Conservation (phyloP, 805 yeast species). For the Ogataea nakhonphanomensis region DNA sequence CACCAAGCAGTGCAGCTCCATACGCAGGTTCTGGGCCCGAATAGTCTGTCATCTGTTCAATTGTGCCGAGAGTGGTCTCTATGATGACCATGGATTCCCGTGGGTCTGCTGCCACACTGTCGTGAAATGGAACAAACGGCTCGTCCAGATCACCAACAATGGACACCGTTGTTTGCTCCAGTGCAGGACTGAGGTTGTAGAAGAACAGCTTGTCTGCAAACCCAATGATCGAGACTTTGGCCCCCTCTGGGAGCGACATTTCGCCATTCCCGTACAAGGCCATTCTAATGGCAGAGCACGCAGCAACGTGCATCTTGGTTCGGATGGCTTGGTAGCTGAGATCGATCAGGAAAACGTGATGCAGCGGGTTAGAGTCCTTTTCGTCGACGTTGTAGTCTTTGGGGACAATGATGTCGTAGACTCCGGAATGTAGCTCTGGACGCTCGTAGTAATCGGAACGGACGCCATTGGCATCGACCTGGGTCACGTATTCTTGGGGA, state of each 20-base stretch:
- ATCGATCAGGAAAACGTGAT: conserved; percentile 73
- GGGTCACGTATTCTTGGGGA: conserved; percentile 63
- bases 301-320: conserved; percentile 56
- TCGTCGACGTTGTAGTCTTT: conserved; percentile 57
- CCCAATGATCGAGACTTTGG: conserved; percentile 67
- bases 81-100: conserved; percentile 59
- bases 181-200: conserved; percentile 58
- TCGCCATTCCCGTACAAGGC: conserved; percentile 39
- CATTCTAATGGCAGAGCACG: conserved; percentile 67
- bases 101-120: conserved; percentile 81
- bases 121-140: conserved; percentile 75
- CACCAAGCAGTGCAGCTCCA: conserved; percentile 75
- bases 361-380: conserved; percentile 43
- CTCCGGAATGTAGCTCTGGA: conserved; percentile 79
- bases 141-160: conserved; percentile 70
- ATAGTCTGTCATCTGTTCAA: conserved; percentile 47
- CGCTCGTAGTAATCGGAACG: conserved; percentile 60
- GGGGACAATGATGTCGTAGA: conserved; percentile 83
- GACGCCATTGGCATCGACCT: conserved; percentile 56
- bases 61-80: conserved; percentile 60
- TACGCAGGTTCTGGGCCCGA: conserved; percentile 60
- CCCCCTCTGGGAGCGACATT: conserved; percentile 35
- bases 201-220: conserved; percentile 72
- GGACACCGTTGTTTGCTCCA: conserved; percentile 55
- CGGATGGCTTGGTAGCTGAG: conserved; percentile 56